Conservation (phyloP, 2,329 filamentous ascomycete genomes). For the Colletotrichum kahawae region DNA sequence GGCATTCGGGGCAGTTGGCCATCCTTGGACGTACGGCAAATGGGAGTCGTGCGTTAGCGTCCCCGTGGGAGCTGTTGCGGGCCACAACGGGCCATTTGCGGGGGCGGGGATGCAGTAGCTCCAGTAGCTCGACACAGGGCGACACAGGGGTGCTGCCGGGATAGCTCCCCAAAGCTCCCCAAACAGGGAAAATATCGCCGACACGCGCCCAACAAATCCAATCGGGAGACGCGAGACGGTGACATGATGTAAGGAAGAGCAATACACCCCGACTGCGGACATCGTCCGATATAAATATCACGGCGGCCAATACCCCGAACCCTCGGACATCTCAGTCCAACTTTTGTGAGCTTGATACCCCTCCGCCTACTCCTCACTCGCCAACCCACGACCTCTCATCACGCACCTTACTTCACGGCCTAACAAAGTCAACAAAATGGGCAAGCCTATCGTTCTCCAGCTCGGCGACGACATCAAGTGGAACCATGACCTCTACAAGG, state of each 20-base stretch:
- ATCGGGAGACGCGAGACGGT: background rate
- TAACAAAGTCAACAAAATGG: background rate
- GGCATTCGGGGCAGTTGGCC: background rate
- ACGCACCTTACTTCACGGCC: no score
- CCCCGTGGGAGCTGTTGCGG: background rate
- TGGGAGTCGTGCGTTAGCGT: background rate
- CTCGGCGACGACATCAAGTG: conserved; percentile 21
- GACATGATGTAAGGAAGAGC: background rate
- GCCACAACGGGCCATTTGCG: background rate
- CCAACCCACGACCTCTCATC: background rate
- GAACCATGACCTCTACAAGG: conserved; percentile 21
- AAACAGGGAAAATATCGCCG: conserved; percentile 15
- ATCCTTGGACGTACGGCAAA: conserved; percentile 10
- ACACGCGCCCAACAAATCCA: conserved; percentile 6
- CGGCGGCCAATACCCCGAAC: background rate
- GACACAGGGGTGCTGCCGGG: background rate
- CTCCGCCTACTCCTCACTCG: background rate
- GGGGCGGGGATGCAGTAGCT: conserved; percentile 1
- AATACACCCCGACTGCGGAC: background rate
- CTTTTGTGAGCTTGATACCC: background rate
- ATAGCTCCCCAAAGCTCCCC: conserved; percentile 12
- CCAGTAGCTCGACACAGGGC: conserved; percentile 3
- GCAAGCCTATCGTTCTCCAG: conserved; percentile 18
- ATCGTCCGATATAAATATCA: conserved; percentile 6
- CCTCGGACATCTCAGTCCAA: background rate